A percentile compares a stretch with the other conserved stretches of the same genome.
Conservation (phyloP, 768 basidiomycete species). For the Leccinellum albellum region DNA sequence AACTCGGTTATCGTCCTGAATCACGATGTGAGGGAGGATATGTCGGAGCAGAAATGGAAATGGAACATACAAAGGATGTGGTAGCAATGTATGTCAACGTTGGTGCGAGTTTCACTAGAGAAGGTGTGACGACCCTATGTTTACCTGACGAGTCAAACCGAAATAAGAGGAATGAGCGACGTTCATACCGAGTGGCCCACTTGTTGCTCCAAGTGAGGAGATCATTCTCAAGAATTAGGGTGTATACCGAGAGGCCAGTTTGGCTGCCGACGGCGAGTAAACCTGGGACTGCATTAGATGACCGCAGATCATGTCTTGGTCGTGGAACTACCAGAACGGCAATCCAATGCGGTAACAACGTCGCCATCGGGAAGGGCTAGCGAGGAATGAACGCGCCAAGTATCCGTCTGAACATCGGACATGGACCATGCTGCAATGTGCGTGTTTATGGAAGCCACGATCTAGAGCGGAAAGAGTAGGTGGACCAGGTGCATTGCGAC, state of each 20-base stretch:
- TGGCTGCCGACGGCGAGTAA: slow-evolving; percentile 68
- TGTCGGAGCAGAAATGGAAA: slow-evolving; percentile 15
- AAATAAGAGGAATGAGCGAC: neutral
- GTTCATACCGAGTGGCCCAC: slow-evolving; percentile 61
- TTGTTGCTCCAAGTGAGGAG: slow-evolving; percentile 80
- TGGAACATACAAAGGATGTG: slow-evolving; percentile 48
- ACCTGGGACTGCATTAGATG: slow-evolving; percentile 46
- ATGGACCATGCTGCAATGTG: slow-evolving; percentile 79
- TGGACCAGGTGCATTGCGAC: neutral
- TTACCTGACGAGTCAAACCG: slow-evolving; percentile 11
- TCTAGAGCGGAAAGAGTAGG: slow-evolving; percentile 40
- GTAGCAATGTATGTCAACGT: slow-evolving; percentile 73
- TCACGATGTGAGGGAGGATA: slow-evolving; percentile 6
- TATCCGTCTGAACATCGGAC: slow-evolving; percentile 56
- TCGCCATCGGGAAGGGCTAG: slow-evolving; percentile 57
- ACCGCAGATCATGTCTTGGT: neutral
- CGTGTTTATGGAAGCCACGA: slow-evolving; percentile 66
- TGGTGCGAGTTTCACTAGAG: slow-evolving; percentile 63
- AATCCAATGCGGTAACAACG: slow-evolving; percentile 61
- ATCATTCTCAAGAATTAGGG: slow-evolving; percentile 75
- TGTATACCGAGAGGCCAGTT: slow-evolving; percentile 65
- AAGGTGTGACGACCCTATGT: slow-evolving; percentile 46
- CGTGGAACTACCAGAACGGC: slow-evolving; percentile 58
- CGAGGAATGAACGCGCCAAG: slow-evolving; percentile 81
- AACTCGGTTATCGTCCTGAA: slow-evolving; percentile 54